Evolutionary conservation across 2,329 filamentous ascomycete genomes (phyloP), one percentile per base, ranked within the genome.

Genomic region (Talaromyces sp.): DNA sequence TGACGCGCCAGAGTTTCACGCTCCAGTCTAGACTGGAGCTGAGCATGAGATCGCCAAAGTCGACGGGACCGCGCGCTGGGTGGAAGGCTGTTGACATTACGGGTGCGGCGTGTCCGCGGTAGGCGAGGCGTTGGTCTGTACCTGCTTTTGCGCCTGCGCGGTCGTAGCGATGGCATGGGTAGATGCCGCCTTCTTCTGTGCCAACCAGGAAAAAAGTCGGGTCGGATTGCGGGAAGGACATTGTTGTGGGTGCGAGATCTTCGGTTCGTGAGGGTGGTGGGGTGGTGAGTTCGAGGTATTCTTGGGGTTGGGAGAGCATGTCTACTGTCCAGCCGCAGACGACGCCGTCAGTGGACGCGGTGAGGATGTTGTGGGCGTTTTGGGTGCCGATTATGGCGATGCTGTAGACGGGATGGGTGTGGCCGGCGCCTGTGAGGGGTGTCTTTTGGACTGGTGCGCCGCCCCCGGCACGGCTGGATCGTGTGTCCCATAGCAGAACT

Each of bases 351-450:
- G 95, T 99, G 1, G 93, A 97, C 76, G 92, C 94, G 38, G 93
- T 97, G 72, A 99, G 91, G 75, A 99, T 97, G 78, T 98, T 99
- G 81, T 97, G 97, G 66, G 95, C 95, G 76, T 99, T 99, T 75
- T 98, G 95, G 0, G 96, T 99, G 69, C 95, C 95, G 59, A 99
- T 92, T 64, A 99, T 96, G 68, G 95, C 91, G 65, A 99, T 88
- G 45, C 91, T 93, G 81, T 99, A 99, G 69, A 99, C 91, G 0
- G 95, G 95, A 74, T 99, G 95, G 7, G 95, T 96, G 77, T 99
- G 95, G 15, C 95, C 93, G 15, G 92, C 93, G 59, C 95, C 94
- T 5, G 94, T 98, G 45, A 99, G 84, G 0, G 95, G 95, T 1
- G 95, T 99, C 80, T 97, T 97, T 73, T 97, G 93, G 5, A 98